These are phyloP conservation scores for Hypomyces rosellus DNA, from an alignment of 2,329 filamentous ascomycete genomes.

Conservation along the genomic window DNA sequence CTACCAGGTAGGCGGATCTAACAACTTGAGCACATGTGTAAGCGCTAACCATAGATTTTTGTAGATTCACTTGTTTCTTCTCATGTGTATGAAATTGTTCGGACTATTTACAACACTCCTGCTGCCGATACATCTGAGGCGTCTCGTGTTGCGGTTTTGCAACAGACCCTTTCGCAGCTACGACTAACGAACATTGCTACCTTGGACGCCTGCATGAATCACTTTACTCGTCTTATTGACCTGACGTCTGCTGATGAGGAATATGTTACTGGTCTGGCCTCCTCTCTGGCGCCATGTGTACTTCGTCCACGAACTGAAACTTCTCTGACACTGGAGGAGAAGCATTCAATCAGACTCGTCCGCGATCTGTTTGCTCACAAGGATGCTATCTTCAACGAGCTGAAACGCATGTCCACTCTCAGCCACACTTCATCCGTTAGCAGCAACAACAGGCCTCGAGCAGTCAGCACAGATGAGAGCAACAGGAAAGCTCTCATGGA, in stretches of 20 bases:
- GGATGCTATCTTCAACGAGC: constrained; percentile 87
- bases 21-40: not conserved
- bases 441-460: constrained; percentile 60
- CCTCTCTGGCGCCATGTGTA: constrained; percentile 73
- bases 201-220: constrained; percentile 95
- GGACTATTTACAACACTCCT: constrained; percentile 88
- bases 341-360: constrained; percentile 82
- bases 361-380: constrained; percentile 92
- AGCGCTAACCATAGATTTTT: not conserved
- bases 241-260: constrained; percentile 90
- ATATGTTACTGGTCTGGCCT: constrained; percentile 70
- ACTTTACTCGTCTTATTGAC: constrained; percentile 94
- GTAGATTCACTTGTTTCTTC: constrained; percentile 95
- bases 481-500: constrained; percentile 92
- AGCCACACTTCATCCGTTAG: constrained; percentile 54
- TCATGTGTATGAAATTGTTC: constrained; percentile 97
- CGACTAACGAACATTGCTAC: constrained; percentile 96
- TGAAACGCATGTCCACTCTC: constrained; percentile 80
- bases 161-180: constrained; percentile 91
- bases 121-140: constrained; percentile 69
- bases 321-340: constrained; percentile 90
- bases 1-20: constrained; percentile 64
- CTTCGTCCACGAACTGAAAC: constrained; percentile 82
- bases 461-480: constrained; percentile 92
- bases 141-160: constrained; percentile 80